A percentile compares a stretch with the other conserved stretches of the same genome.
Conservation (phyloP, 805 yeast species). For the Hermanozyma aechmeae region DNA sequence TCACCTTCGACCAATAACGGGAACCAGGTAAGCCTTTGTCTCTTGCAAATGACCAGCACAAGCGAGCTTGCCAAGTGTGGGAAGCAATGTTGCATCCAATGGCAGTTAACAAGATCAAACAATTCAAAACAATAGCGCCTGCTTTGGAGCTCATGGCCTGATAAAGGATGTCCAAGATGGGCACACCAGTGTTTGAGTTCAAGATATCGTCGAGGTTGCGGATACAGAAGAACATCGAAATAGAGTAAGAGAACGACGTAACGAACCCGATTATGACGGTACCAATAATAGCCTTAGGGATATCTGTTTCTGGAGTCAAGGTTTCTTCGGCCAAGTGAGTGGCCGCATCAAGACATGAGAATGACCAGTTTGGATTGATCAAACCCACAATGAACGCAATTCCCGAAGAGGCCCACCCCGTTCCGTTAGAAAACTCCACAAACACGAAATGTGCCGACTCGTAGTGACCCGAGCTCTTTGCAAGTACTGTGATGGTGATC, state of each 20-base stretch:
- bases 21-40: slow-evolving; percentile 56
- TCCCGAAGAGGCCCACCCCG: slow-evolving; percentile 53
- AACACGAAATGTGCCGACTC: slow-evolving; percentile 47
- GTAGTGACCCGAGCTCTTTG: slow-evolving; percentile 43
- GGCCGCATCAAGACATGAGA: slow-evolving; percentile 60
- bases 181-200: slow-evolving; percentile 47
- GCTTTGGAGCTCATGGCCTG: slow-evolving; percentile 45
- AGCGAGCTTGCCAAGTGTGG: slow-evolving; percentile 61
- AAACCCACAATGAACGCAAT: slow-evolving; percentile 64
- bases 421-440: slow-evolving; percentile 40
- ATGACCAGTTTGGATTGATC: slow-evolving; percentile 63
- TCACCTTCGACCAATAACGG: slow-evolving; percentile 39
- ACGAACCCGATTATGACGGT: slow-evolving; percentile 58
- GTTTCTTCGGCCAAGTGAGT: slow-evolving; percentile 67
- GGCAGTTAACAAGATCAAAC: slow-evolving; percentile 43
- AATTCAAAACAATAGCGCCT: slow-evolving; percentile 46
- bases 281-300: slow-evolving; percentile 53
- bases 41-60: slow-evolving; percentile 61
- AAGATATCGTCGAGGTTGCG: slow-evolving; percentile 41
- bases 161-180: slow-evolving; percentile 53
- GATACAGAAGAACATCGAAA: slow-evolving; percentile 53
- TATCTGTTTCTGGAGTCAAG: slow-evolving; percentile 45
- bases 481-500: slow-evolving; percentile 45
- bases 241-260: slow-evolving; percentile 46
- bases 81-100: slow-evolving; percentile 51